phyloP scores from a whole-genome alignment of 306 rosid genomes.

The Hippophae rhamnoides region DNA sequence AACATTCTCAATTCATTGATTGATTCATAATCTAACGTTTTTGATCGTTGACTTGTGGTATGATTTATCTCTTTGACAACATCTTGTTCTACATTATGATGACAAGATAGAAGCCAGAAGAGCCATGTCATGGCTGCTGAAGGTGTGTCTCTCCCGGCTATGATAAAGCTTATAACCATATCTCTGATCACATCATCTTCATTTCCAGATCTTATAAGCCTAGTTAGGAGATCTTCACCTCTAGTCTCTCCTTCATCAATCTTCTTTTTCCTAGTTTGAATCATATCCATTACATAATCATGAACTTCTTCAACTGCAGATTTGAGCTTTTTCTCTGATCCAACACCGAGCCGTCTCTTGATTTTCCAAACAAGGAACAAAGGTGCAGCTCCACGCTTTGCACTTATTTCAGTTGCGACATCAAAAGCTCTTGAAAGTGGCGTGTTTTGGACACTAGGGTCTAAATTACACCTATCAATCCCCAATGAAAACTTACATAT shows the following conservation, averaged over 20 bases:
- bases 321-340: conserved; percentile 53
- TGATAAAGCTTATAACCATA: conserved; percentile 68
- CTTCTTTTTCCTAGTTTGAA: conserved; percentile 31
- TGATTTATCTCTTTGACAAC: conserved; percentile 42
- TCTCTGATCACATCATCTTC: conserved; percentile 57
- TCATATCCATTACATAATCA: conserved; percentile 39
- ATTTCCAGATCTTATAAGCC: conserved; percentile 44
- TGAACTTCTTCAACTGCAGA: conserved; percentile 48
- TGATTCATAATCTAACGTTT: conserved; percentile 29
- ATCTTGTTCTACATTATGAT: conserved; percentile 26
- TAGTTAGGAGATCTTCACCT: conserved; percentile 49
- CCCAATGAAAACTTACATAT: conserved; percentile 57
- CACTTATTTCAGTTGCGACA: conserved; percentile 58
- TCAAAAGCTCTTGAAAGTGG: conserved; percentile 50
- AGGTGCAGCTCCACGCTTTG: conserved; percentile 66
- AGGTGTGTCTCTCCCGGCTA: conserved; percentile 94
- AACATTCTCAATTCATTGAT: conserved; percentile 38
- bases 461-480: conserved; percentile 32
- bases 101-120: conserved; percentile 59
- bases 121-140: conserved; percentile 92
- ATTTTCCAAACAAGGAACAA: conserved; percentile 58
- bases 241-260: conserved; percentile 1
- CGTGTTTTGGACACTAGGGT: conserved; percentile 35
- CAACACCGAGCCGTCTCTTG: conserved; percentile 64
- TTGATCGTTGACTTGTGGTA: background rate